Percentiles rank a stretch among this genome's conserved stretches.
These are phyloP conservation scores for Ogataea nitratoaversa DNA, from an alignment of 805 yeast genomes.

Conservation along the genomic window DNA sequence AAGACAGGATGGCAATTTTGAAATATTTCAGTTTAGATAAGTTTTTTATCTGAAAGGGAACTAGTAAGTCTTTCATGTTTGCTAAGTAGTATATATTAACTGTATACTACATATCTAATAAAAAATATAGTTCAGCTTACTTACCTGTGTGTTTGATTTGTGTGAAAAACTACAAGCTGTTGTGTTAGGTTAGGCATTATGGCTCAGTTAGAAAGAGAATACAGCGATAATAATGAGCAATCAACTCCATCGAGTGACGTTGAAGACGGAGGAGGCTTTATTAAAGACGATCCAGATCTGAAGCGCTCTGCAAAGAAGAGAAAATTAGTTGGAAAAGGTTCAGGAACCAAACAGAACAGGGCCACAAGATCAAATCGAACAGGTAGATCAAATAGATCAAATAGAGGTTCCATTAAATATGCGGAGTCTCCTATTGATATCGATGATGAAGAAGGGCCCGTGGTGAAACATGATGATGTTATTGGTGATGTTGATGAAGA, in stretches of 20 bases:
- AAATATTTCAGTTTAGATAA: no score
- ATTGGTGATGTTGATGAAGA: background rate
- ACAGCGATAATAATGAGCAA: background rate
- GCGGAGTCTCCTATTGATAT: conserved; percentile 1
- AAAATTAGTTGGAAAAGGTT: conserved; percentile 4
- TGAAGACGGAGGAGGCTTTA: conserved; percentile 38
- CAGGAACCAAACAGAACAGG: conserved; percentile 6
- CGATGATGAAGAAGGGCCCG: background rate
- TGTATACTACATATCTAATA: no score
- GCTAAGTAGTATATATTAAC: no score
- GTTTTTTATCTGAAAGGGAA: no score
- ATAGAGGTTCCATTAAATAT: no score
- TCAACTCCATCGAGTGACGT: background rate
- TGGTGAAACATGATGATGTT: conserved; percentile 9
- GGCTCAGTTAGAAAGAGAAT: background rate
- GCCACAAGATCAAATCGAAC: conserved; percentile 26
- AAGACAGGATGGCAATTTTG: background rate
- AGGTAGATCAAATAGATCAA: conserved; percentile 3
- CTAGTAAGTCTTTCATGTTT: no score
- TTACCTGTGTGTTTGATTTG: no score
- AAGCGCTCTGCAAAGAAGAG: conserved; percentile 10
- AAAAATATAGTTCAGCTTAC: no score
- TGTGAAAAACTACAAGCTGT: no score
- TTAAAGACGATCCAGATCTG: conserved; percentile 34
- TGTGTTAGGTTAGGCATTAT: no score